Base-by-base conservation (phyloP, 176 grass and related monocot genomes). In the Bothriochloa decipiens region DNA sequence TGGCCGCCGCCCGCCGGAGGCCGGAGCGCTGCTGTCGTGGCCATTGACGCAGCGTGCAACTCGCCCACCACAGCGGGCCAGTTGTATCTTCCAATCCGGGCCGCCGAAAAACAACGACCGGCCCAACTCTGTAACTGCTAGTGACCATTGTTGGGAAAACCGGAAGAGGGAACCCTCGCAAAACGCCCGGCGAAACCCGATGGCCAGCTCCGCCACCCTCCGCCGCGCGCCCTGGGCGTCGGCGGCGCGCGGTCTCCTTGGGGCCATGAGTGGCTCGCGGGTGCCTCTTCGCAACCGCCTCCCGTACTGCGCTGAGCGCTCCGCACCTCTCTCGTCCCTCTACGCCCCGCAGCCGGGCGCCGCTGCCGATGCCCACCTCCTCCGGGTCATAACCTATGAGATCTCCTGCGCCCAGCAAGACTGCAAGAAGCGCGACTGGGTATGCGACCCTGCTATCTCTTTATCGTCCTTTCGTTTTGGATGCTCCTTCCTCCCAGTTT, bases 321-420 rank as follows among this genome's bases (percentile, higher is more conserved):
- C 65, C 28, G 46, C 83, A 9, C 33, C 5, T 22, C 61, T 89
- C 6, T 86, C 83, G 17, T 81, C 83, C 64, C 10, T 53, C 70
- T 70, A 71, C 64, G 7, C 64, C 5, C 29, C 47, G 9, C 71
- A 42, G 71, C 40, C 23, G 23, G 29, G 83, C 82, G 80, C 80
- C 86, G 82, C 70, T 62, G 70, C 32, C 77, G 82, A 76, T 8
- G 87, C 87, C 29, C 87, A 85, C 0, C 88, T 89, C 72, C 64
- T 85, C 83, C 88, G 88, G 78, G 65, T 77, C 72, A 55, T 89
- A 85, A 81, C 64, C 41, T 85, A 71, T 36, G 88, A 89, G 88
- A 89, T 86, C 72, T 89, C 88, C 65, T 43, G 57, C 78, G 88
- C 88, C 33, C 83, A 86, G 72, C 33, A 32, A 63, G 77, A 89